phyloP scores from a whole-genome alignment of 768 basidiomycete genomes.

The Asterophora lycoperdoides region DNA sequence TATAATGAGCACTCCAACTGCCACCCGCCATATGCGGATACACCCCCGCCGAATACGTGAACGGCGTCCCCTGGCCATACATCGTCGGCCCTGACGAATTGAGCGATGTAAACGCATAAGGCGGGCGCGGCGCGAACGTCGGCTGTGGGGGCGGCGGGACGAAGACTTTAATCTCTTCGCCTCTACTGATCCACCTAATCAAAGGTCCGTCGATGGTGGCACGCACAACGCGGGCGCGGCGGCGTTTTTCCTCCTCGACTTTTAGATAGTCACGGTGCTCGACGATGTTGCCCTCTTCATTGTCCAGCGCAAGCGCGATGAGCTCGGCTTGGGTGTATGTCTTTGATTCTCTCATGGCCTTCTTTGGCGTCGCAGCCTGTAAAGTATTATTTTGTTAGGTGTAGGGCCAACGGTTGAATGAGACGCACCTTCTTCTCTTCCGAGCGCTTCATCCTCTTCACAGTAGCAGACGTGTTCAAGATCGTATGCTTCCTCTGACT shows the following conservation, averaged over 20 bases:
- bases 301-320: slow-evolving; percentile 77
- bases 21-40: slow-evolving; percentile 8
- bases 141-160: slow-evolving; percentile 31
- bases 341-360: slow-evolving; percentile 47
- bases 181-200: slow-evolving; percentile 65
- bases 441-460: slow-evolving; percentile 58
- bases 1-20: slow-evolving; percentile 5
- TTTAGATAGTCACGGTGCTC: slow-evolving; percentile 78
- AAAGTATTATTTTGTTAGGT: not conserved
- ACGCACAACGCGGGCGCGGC: slow-evolving; percentile 59
- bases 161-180: slow-evolving; percentile 52
- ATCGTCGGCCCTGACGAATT: slow-evolving; percentile 12
- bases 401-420: not conserved
- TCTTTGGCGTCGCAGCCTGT: slow-evolving; percentile 61
- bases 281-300: slow-evolving; percentile 78
- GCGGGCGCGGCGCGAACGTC: slow-evolving; percentile 12
- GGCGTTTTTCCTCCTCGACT: slow-evolving; percentile 79
- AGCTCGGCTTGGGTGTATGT: slow-evolving; percentile 77
- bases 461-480: slow-evolving; percentile 66
- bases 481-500: slow-evolving; percentile 68
- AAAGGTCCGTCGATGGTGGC: slow-evolving; percentile 61
- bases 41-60: slow-evolving; percentile 9
- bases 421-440: slow-evolving; percentile 54
- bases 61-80: slow-evolving; percentile 17
- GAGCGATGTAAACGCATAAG: slow-evolving; percentile 9